Conservation (phyloP, 495 filamentous ascomycete genomes). For the Penicillium taxi region DNA sequence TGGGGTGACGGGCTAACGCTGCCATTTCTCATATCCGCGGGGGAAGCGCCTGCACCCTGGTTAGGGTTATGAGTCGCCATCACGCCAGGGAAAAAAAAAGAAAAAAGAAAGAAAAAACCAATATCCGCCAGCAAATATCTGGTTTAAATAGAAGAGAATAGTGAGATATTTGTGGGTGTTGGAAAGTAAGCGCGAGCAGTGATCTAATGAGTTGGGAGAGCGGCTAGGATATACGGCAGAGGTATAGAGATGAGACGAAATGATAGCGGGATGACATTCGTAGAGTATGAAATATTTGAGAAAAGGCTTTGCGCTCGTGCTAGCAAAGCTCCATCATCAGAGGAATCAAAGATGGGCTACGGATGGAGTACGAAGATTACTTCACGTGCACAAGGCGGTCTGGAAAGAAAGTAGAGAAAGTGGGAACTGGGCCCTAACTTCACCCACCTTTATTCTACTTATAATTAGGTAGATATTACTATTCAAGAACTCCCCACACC, state of each 20-base stretch:
- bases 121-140: not conserved
- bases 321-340: too few relatives aligned
- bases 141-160: too few relatives aligned
- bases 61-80: conserved; percentile 35
- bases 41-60: conserved; percentile 24
- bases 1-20: conserved; percentile 38
- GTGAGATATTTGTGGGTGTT: too few relatives aligned
- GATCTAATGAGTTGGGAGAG: not conserved
- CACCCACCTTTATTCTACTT: too few relatives aligned
- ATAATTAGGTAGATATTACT: too few relatives aligned
- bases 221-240: not conserved
- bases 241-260: conserved; percentile 1
- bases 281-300: too few relatives aligned
- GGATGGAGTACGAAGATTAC: conserved; percentile 1
- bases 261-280: conserved; percentile 15
- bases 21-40: conserved; percentile 26
- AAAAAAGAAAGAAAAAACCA: too few relatives aligned
- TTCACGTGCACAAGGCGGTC: conserved; percentile 29
- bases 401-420: too few relatives aligned
- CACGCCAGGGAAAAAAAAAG: conserved; percentile 3
- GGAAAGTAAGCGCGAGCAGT: not conserved
- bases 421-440: too few relatives aligned
- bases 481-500: too few relatives aligned
- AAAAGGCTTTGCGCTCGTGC: too few relatives aligned
- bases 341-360: too few relatives aligned